Base-by-base conservation (phyloP, 305 asterid genomes). In the Solanum chacoense region DNA sequence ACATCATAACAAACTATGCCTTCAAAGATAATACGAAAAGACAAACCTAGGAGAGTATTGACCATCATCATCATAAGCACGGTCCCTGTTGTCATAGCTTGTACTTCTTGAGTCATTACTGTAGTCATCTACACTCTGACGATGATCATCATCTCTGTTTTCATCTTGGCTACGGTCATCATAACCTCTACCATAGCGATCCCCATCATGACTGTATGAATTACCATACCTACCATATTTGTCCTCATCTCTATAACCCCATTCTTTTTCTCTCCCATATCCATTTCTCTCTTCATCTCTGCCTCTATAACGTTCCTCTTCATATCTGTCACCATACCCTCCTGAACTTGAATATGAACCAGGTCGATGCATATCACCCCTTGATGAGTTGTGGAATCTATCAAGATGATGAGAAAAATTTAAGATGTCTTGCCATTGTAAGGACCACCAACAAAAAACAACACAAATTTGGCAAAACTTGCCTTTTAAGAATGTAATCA, bases 1-100 rank as follows among this genome's bases (percentile, higher is more conserved):
- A 80, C 2, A 8, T 38, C 85, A 80, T 12, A 18, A 42, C 65
- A 80, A 80, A 42, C 67, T 28, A 45, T 16, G 69, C 69, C 28
- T 80, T 80, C 16, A 11, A 14, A 42, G 35, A 80, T 42, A 11
- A 80, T 8, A 42, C 0, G 3, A 20, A 16, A 14, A 42, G 77
- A 88, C 91, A 88, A 88, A 97, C 99, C 99, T 95, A 85, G 97
- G 93, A 88, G 98, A 93, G 88, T 95, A 93, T 88, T 95, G 99
- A 76, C 94, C 95, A 91, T 97, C 98, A 85, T 95, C 96, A 87
- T 95, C 99, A 92, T 90, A 92, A 88, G 91, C 90, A 88, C 90
- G 91, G 77, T 92, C 94, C 84, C 93, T 91, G 86, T 95, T 93
- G 83, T 96, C 99, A 89, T 95, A 94, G 92, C 98, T 96, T 93